A percentile compares a stretch with the other conserved stretches of the same genome.
phyloP scores from a whole-genome alignment of 805 yeast genomes.

The Candida maltosa region DNA sequence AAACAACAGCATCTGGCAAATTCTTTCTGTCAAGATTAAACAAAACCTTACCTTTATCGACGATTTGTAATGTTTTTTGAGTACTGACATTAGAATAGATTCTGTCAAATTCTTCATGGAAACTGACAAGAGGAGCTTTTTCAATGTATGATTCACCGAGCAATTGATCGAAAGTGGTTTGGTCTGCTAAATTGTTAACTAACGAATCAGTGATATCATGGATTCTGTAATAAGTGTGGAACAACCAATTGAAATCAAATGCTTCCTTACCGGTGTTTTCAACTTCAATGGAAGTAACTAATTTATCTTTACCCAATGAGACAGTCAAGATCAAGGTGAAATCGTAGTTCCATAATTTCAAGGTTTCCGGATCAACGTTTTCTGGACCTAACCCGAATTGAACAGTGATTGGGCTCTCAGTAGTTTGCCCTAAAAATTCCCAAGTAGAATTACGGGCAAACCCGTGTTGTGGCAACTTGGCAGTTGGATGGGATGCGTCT shows the following conservation, averaged over 20 bases:
- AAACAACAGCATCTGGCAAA: slow-evolving; percentile 75
- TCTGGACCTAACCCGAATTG: slow-evolving; percentile 93
- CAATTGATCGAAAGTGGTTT: slow-evolving; percentile 73
- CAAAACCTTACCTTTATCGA: slow-evolving; percentile 66
- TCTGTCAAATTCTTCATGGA: slow-evolving; percentile 79
- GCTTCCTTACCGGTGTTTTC: slow-evolving; percentile 61
- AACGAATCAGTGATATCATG: slow-evolving; percentile 75
- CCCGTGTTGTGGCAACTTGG: slow-evolving; percentile 88
- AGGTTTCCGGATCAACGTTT: slow-evolving; percentile 60
- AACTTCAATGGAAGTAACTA: slow-evolving; percentile 72
- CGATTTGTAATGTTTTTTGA: slow-evolving; percentile 60
- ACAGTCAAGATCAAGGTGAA: slow-evolving; percentile 76
- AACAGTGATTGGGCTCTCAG: slow-evolving; percentile 59
- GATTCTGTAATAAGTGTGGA: slow-evolving; percentile 83
- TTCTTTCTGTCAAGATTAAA: slow-evolving; percentile 65
- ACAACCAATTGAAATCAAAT: slow-evolving; percentile 89
- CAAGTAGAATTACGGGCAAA: slow-evolving; percentile 87
- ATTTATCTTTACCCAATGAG: slow-evolving; percentile 51
- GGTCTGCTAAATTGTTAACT: slow-evolving; percentile 76
- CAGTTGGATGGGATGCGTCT: slow-evolving; percentile 51
- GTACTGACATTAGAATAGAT: slow-evolving; percentile 65
- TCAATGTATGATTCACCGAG: slow-evolving; percentile 59
- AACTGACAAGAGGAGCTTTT: slow-evolving; percentile 70
- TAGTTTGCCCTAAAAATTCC: slow-evolving; percentile 90
- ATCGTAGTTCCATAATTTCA: slow-evolving; percentile 60